These are phyloP conservation scores for Calonectria leucothoes DNA, from an alignment of 2,329 filamentous ascomycete genomes.

Conservation along the genomic window DNA sequence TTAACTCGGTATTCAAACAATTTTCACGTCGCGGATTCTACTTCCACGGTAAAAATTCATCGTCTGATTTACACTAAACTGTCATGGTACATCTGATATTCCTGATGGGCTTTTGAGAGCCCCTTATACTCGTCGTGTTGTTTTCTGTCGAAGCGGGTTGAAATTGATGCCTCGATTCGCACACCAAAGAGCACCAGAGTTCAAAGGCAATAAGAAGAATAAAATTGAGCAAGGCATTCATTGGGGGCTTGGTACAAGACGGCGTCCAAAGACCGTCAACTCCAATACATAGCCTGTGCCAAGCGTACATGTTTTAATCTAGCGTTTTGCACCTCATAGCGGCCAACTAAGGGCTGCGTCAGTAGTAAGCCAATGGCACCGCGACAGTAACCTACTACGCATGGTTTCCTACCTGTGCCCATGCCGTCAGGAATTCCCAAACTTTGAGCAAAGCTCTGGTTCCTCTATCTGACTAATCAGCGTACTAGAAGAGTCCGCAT, in stretches of 20 bases:
- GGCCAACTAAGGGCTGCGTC: too few species aligned
- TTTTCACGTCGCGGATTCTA: neutral
- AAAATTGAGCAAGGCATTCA: neutral
- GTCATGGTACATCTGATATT: too few species aligned
- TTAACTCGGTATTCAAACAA: neutral
- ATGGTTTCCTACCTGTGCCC: slow-evolving; percentile 28
- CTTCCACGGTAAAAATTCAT: neutral
- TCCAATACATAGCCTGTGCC: neutral
- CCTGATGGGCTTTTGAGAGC: too few species aligned
- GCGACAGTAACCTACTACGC: slow-evolving; percentile 38
- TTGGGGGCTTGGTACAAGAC: neutral
- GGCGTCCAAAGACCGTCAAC: neutral
- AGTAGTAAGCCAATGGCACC: slow-evolving; percentile 31
- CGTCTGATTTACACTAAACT: too few species aligned
- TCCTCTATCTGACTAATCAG: slow-evolving; percentile 30
- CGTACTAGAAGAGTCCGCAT: slow-evolving; percentile 40
- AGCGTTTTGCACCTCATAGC: neutral
- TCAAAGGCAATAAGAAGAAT: too few species aligned
- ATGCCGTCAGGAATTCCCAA: slow-evolving; percentile 28
- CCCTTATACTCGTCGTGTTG: too few species aligned
- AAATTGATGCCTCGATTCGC: too few species aligned
- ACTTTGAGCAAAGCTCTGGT: neutral
- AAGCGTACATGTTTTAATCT: neutral
- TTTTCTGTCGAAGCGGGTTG: too few species aligned
- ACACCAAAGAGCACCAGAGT: neutral